These are phyloP conservation scores for Telopea speciosissima DNA, from an alignment of 177 flowering plant genomes.

Conservation along the genomic window DNA sequence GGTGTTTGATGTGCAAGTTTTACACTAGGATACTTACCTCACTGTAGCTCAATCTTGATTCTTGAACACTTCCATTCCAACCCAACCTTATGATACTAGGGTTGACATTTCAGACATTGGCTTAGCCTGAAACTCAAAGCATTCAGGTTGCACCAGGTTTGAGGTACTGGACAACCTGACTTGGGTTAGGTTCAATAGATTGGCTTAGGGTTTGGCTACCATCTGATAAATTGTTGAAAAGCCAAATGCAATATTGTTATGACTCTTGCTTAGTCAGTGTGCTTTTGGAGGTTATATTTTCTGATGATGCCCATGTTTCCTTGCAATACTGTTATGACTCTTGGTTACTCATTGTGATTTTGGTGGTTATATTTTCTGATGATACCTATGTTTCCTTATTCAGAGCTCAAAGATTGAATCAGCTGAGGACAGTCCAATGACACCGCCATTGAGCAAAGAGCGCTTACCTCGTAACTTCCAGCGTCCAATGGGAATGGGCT, in stretches of 20 bases:
- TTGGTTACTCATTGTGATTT: no score
- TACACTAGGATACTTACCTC: not conserved
- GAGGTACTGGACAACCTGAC: not conserved
- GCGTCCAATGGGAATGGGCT: slow-evolving; percentile 35
- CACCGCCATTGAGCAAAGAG: slow-evolving; percentile 43
- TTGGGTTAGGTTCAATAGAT: not conserved
- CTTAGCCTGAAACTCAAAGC: not conserved
- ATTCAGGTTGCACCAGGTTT: not conserved
- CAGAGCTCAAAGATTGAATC: slow-evolving; percentile 50
- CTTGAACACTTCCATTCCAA: not conserved
- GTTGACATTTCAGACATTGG: not conserved
- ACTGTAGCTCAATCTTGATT: not conserved
- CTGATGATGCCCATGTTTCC: not conserved
- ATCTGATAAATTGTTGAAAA: not conserved
- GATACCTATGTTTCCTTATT: not conserved
- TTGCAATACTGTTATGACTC: no score
- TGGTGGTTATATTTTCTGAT: no score
- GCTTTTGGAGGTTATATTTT: not conserved
- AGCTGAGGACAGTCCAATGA: slow-evolving; percentile 38
- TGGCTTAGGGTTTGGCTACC: no score
- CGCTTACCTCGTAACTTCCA: slow-evolving; percentile 34
- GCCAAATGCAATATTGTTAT: not conserved
- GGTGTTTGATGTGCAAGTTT: not conserved
- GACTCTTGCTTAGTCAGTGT: not conserved
- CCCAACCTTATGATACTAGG: not conserved